These are phyloP conservation scores for Carex parvula DNA, from an alignment of 176 grass and related monocot genomes.

Conservation along the genomic window DNA sequence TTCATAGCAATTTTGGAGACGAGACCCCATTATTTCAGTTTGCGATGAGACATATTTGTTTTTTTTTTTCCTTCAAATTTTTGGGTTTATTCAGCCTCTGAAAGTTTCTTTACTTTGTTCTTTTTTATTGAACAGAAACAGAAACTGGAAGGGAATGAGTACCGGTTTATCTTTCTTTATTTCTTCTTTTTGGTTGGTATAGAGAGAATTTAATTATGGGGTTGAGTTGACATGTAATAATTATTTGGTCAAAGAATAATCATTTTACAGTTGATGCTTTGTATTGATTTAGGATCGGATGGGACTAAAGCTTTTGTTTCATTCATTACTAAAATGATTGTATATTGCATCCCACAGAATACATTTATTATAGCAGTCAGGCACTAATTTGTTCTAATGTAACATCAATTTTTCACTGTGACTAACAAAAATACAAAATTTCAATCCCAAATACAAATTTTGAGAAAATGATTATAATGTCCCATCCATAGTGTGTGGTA, in stretches of 20 bases:
- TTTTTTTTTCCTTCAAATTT: background rate
- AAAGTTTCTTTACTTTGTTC: conserved; percentile 1
- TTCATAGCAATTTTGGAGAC: conserved; percentile 1
- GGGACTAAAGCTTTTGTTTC: background rate
- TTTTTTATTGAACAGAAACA: background rate
- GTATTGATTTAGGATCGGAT: background rate
- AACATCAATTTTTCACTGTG: background rate
- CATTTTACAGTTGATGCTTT: background rate
- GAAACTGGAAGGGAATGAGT: conserved; percentile 10
- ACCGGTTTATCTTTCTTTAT: background rate
- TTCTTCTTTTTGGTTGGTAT: background rate
- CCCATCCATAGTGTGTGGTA: background rate
- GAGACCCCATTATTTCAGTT: background rate
- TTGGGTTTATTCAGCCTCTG: background rate
- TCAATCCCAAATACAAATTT: background rate
- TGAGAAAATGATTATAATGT: background rate
- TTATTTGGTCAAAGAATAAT: conserved; percentile 12
- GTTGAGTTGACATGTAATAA: conserved; percentile 15
- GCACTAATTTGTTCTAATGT: background rate
- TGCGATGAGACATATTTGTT: background rate
- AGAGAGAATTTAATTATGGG: conserved; percentile 8
- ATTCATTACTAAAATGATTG: background rate
- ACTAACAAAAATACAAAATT: background rate
- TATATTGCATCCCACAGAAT: background rate
- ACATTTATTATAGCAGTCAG: background rate